Base-by-base conservation (phyloP, 2,329 filamentous ascomycete species). In the Fusarium begoniae region DNA sequence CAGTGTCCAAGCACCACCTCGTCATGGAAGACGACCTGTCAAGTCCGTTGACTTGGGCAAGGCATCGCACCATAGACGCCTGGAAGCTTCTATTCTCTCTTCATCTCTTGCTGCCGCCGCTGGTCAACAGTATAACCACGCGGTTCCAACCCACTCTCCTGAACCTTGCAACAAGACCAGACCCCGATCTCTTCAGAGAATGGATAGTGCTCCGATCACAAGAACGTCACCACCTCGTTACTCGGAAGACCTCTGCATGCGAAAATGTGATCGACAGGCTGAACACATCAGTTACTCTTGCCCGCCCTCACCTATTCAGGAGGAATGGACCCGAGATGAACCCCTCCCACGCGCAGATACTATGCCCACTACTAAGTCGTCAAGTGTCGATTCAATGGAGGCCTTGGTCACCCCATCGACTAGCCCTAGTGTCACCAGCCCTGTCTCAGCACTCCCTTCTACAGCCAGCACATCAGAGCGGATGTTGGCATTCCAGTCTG, bases 401-500 rank as follows among this genome's bases (percentile, higher is more conserved):
- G 80, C 81, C 7, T 78, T 87, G 9, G 84, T 82, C 14, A 89
- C 88, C 2, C 87, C 88, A 2, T 76, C 89, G 32, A 90, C 88
- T 3, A 89, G 87, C 74, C 87, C 88, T 1, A 88, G 87, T 75
- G 81, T 85, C 4, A 82, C 84, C 9, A 88, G 87, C 69, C 87
- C 88, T 9, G 80, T 86, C 10, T 85, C 83, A 26, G 81, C 83
- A 6, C 83, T 83, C 48, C 79, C 79, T 12, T 80, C 82, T 9
- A 81, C 81, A 28, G 84, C 84, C 68, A 83, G 82, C n/a, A 79
- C 83, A 3, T 83, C 85, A 8, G 86, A 87, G 11, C 83, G 85
- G 14, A 87, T 87, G 75, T 76, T 87, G 22, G 84, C 83, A 6
- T 91, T 90, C 79, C 89, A 88, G 63, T 92, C 90, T 7, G 90